Percentiles rank a stretch among this genome's conserved stretches.
Conservation (phyloP, 108 stramenopile genomes). For the Skeletonema tropicum region DNA sequence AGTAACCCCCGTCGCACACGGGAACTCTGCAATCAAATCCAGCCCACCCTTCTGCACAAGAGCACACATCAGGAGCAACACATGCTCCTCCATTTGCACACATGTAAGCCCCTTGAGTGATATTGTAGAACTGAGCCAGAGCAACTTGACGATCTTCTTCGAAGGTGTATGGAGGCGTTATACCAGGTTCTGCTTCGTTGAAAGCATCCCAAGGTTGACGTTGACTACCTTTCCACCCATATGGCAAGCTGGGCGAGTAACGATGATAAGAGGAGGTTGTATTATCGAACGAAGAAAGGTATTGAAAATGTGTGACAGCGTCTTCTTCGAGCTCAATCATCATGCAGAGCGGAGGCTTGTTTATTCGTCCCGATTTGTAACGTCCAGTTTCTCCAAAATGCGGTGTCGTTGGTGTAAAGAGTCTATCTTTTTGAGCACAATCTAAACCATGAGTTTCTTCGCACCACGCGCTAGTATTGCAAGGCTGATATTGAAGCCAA, state of each 20-base stretch:
- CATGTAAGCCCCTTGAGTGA: conserved; percentile 74
- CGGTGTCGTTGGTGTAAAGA: conserved; percentile 11
- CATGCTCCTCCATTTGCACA: conserved; percentile 89
- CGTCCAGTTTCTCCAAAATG: conserved; percentile 41
- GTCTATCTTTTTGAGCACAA: conserved; percentile 56
- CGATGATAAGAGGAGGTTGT: conserved; percentile 46
- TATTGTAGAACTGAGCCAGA: conserved; percentile 52
- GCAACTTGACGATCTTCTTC: conserved; percentile 79
- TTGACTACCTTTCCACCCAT: conserved; percentile 51
- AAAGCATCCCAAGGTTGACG: conserved; percentile 57
- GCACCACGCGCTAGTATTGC: conserved; percentile 76
- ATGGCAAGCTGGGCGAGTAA: conserved; percentile 57
- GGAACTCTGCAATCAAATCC: conserved; percentile 93
- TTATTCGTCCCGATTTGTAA: conserved; percentile 51
- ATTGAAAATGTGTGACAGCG: conserved; percentile 60
- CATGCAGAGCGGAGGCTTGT: conserved; percentile 53
- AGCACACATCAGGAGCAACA: conserved; percentile 74
- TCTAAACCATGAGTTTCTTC: conserved; percentile 79
- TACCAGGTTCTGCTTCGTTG: conserved; percentile 26
- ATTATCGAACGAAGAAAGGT: conserved; percentile 55
- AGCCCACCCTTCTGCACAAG: conserved; percentile 77
- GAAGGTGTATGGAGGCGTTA: conserved; percentile 61
- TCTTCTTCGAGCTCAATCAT: conserved; percentile 67
- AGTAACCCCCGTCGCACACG: conserved; percentile 84
- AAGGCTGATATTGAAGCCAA: conserved; percentile 70